Conservation (phyloP, 1,284 basidiomycete species). For the Tylopilus sp. region DNA sequence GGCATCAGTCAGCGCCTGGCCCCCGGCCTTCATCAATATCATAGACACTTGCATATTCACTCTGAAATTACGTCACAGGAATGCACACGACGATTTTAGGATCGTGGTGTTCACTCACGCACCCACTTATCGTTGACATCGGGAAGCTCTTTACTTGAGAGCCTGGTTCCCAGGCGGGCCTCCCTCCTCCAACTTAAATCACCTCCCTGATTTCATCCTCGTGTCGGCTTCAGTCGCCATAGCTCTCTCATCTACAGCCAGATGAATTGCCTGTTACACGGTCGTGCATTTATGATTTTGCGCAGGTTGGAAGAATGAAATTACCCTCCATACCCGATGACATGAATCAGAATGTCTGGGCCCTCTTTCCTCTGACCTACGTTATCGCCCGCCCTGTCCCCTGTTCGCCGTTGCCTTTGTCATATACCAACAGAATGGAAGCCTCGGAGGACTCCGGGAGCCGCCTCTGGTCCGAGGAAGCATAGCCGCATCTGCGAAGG, state of each 20-base stretch:
- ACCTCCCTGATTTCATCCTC: conserved; percentile 12
- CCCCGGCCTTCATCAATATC: too few relatives aligned
- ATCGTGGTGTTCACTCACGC: neutral
- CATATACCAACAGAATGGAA: conserved; percentile 10
- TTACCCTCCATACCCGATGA: neutral
- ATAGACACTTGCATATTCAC: neutral
- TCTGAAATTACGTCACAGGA: neutral
- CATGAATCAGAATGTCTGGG: neutral
- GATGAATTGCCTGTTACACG: neutral
- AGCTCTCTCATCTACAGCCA: too few relatives aligned
- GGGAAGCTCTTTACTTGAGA: neutral
- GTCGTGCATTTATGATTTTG: neutral
- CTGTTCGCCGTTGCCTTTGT: too few relatives aligned
- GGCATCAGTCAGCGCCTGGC: neutral
- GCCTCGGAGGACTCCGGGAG: neutral
- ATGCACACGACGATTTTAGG: neutral
- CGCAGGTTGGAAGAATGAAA: neutral
- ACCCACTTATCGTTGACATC: neutral
- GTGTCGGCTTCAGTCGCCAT: neutral
- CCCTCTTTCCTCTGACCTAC: neutral
- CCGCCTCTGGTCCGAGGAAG: conserved; percentile 13
- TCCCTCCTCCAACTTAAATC: neutral
- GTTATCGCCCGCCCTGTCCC: neutral
- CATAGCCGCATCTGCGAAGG: neutral
- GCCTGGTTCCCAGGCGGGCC: neutral